Conservation (phyloP, 805 yeast species). For the Metschnikowia cerradonensis region DNA sequence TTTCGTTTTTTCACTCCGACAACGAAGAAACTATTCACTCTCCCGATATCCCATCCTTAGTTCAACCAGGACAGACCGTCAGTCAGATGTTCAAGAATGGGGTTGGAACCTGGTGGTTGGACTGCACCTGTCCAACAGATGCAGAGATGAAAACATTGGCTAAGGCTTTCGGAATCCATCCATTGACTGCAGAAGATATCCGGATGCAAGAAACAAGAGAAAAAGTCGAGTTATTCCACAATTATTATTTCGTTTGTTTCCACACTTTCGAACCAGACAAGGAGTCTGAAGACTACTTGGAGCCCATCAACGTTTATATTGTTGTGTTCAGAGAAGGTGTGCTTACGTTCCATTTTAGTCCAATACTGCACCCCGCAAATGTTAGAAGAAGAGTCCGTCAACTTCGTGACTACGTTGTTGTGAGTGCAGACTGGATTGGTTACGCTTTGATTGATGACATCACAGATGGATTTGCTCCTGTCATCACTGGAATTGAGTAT, state of each 20-base stretch:
- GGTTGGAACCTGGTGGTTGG: conserved; percentile 92
- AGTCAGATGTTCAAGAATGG: conserved; percentile 66
- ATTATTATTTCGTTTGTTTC: conserved; percentile 92
- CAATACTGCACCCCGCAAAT: conserved; percentile 58
- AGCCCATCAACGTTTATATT: conserved; percentile 65
- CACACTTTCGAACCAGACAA: conserved; percentile 88
- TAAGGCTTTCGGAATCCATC: conserved; percentile 95
- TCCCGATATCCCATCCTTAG: conserved; percentile 75
- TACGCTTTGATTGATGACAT: conserved; percentile 81
- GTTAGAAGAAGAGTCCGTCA: conserved; percentile 82
- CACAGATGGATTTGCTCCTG: conserved; percentile 82
- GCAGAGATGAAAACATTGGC: conserved; percentile 89
- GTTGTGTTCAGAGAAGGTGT: conserved; percentile 60
- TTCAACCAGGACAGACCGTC: conserved; percentile 60
- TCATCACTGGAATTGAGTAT: conserved; percentile 68
- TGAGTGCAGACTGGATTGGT: conserved; percentile 77
- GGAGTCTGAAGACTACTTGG: conserved; percentile 78
- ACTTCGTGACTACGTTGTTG: conserved; percentile 71
- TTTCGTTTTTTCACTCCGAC: conserved; percentile 77
- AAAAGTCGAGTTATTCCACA: conserved; percentile 87
- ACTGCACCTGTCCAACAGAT: conserved; percentile 91
- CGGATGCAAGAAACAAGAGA: conserved; percentile 96
- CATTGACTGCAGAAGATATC: conserved; percentile 96
- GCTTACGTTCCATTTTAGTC: conserved; percentile 56
- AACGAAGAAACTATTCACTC: conserved; percentile 87